A percentile compares a stretch with the other conserved stretches of the same genome.
Evolutionary conservation across 441 rosid genomes (phyloP).

Genomic region (Macaranga tanarius): DNA sequence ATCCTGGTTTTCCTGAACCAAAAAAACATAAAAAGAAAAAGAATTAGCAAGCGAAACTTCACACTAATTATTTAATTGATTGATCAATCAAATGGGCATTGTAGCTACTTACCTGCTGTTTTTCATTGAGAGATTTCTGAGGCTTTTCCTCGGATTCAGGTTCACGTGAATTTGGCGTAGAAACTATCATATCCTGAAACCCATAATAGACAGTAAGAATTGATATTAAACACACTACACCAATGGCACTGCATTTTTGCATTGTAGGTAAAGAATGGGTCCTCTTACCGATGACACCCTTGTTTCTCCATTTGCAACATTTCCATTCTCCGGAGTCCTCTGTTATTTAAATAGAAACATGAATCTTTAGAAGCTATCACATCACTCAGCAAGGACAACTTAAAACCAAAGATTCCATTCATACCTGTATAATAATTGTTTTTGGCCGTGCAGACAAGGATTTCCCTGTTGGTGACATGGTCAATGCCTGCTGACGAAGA

Average conservation of each 20-base stretch:
- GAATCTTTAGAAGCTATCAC: slow-evolving; percentile 26
- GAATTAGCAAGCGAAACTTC: slow-evolving; percentile 23
- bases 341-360: slow-evolving; percentile 35
- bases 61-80: not conserved
- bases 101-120: slow-evolving; percentile 74
- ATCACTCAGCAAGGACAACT: slow-evolving; percentile 10
- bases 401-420: slow-evolving; percentile 16
- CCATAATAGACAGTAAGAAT: slow-evolving; percentile 19
- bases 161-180: slow-evolving; percentile 57
- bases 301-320: slow-evolving; percentile 67
- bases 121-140: slow-evolving; percentile 93
- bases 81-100: slow-evolving; percentile 2
- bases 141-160: slow-evolving; percentile 99
- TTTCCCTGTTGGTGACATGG: slow-evolving; percentile 95
- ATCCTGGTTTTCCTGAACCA: slow-evolving; percentile 94
- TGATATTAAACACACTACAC: slow-evolving; percentile 18
- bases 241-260: slow-evolving; percentile 2
- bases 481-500: slow-evolving; percentile 95
- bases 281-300: slow-evolving; percentile 61
- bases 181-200: slow-evolving; percentile 58
- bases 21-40: slow-evolving; percentile 18
- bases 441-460: slow-evolving; percentile 64
- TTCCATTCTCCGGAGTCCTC: slow-evolving; percentile 94
- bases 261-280: not conserved
- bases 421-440: slow-evolving; percentile 74